A percentile compares a stretch with the other conserved stretches of the same genome.
These are phyloP conservation scores for Plasmopara muralis DNA, from an alignment of 352 stramenopile species.

Conservation along the genomic window DNA sequence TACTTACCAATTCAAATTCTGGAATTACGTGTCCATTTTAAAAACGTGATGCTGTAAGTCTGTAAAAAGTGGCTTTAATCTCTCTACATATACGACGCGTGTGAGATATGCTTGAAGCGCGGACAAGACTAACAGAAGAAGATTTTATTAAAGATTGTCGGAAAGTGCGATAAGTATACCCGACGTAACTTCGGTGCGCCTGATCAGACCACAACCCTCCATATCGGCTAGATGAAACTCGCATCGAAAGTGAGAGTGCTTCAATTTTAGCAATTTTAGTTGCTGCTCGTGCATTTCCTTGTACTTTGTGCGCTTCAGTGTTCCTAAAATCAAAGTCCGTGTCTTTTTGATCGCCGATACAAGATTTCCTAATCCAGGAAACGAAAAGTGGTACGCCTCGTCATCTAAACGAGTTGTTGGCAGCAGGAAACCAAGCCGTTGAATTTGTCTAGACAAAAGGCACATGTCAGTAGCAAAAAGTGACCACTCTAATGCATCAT, in stretches of 20 bases:
- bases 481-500: neutral
- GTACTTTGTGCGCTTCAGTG: conserved; percentile 53
- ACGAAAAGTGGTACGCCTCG: conserved; percentile 40
- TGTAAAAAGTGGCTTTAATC: too few species aligned
- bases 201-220: conserved; percentile 47
- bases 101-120: neutral
- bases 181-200: conserved; percentile 46
- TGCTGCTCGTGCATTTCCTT: conserved; percentile 54
- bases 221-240: conserved; percentile 62
- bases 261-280: conserved; percentile 56
- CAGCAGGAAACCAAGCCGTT: conserved; percentile 47
- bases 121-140: too few species aligned
- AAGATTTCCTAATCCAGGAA: conserved; percentile 56
- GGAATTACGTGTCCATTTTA: neutral
- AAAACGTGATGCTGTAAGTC: too few species aligned
- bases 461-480: too few species aligned
- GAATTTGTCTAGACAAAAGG: conserved; percentile 22
- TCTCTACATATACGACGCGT: neutral
- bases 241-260: conserved; percentile 41
- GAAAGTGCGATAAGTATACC: conserved; percentile 40
- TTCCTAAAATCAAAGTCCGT: conserved; percentile 28
- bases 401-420: conserved; percentile 37
- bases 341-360: conserved; percentile 54
- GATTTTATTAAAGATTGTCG: conserved; percentile 3
- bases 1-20: too few species aligned